phyloP scores from a whole-genome alignment of 2,329 filamentous ascomycete species.

The Blastomyces silverae region DNA sequence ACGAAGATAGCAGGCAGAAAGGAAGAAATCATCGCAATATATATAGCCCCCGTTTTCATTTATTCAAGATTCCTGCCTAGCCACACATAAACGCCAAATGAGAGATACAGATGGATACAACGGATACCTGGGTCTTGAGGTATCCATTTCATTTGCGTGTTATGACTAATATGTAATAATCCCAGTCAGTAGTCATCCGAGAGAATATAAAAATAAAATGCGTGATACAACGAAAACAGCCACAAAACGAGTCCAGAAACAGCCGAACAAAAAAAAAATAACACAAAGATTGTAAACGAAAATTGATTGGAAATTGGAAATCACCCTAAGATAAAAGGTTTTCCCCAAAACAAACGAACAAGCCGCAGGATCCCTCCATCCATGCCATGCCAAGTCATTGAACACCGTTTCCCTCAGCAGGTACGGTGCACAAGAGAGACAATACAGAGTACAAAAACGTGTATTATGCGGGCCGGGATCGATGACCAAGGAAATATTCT shows the following conservation, averaged over 20 bases:
- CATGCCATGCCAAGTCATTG: conserved; percentile 2
- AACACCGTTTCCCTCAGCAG: not conserved
- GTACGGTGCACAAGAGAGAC: not conserved
- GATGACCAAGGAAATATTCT: not conserved
- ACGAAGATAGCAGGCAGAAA: conserved; percentile 2
- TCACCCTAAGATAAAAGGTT: not conserved
- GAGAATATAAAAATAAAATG: conserved; percentile 11
- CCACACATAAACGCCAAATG: conserved; percentile 2
- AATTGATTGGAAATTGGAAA: conserved; percentile 1
- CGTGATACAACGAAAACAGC: conserved; percentile 12
- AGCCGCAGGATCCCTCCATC: not conserved
- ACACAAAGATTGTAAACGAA: not conserved
- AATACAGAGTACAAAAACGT: conserved; percentile 1
- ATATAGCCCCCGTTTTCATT: conserved; percentile 13
- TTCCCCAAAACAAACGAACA: not conserved
- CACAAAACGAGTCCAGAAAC: conserved; percentile 9
- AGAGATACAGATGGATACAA: conserved; percentile 7
- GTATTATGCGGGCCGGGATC: not conserved
- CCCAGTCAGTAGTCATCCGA: conserved; percentile 5
- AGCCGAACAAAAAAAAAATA: not conserved
- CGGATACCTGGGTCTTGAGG: conserved; percentile 3
- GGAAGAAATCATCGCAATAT: conserved; percentile 9
- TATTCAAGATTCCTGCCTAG: conserved; percentile 4
- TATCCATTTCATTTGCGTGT: not conserved
- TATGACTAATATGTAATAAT: conserved; percentile 4